Evolutionary conservation across 1,284 basidiomycete genomes (phyloP).

Genomic region (Apiotrichum siamense): DNA sequence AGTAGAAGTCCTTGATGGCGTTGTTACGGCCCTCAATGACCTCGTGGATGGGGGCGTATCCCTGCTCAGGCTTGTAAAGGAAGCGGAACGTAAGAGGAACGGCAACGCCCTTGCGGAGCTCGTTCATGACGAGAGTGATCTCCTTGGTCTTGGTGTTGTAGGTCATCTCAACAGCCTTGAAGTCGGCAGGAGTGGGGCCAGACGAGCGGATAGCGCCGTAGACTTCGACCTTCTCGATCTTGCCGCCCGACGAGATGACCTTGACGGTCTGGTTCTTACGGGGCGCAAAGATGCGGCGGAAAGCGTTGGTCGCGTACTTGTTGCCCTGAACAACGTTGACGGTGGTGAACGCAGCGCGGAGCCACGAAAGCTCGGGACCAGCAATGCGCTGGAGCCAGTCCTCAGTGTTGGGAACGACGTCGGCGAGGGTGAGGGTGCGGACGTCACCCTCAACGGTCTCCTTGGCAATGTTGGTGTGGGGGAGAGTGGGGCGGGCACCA

Average conservation of each 20-base stretch:
- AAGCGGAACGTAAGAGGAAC: conserved; percentile 80
- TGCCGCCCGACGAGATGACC: conserved; percentile 51
- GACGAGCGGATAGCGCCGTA: conserved; percentile 72
- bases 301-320: conserved; percentile 80
- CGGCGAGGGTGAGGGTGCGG: conserved; percentile 57
- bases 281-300: conserved; percentile 79
- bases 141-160: conserved; percentile 54
- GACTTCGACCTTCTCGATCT: conserved; percentile 53
- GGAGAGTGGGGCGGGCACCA: conserved; percentile 52
- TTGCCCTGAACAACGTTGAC: conserved; percentile 77
- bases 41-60: conserved; percentile 91
- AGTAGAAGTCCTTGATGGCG: conserved; percentile 94
- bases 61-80: conserved; percentile 79
- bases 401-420: conserved; percentile 56
- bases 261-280: conserved; percentile 71
- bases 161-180: conserved; percentile 76
- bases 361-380: conserved; percentile 75
- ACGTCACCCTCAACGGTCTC: conserved; percentile 52
- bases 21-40: conserved; percentile 75
- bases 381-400: conserved; percentile 82
- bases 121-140: conserved; percentile 74
- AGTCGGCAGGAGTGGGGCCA: conserved; percentile 57
- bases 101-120: conserved; percentile 70
- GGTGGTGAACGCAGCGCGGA: conserved; percentile 76
- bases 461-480: conserved; percentile 51